Evolutionary conservation across 2,329 filamentous ascomycete genomes (phyloP).

Genomic region (Colletotrichum sp.): DNA sequence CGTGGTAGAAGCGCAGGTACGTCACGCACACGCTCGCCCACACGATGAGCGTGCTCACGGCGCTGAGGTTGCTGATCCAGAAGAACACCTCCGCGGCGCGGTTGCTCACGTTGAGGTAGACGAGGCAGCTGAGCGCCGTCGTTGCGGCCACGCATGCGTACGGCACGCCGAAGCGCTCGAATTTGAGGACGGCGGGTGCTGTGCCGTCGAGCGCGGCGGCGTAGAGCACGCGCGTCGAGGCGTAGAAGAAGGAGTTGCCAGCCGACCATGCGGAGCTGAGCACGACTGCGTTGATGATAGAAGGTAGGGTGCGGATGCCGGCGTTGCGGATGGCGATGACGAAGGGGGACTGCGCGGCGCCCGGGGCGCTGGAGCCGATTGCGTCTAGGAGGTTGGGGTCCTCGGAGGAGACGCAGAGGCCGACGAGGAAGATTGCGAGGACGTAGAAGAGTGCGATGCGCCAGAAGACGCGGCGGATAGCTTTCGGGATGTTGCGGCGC

Average conservation of each 20-base stretch:
- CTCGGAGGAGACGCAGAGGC: slow-evolving; percentile 50
- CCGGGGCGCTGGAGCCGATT: slow-evolving; percentile 6
- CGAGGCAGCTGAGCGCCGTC: slow-evolving; percentile 64
- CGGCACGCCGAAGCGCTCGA: slow-evolving; percentile 41
- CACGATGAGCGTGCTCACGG: slow-evolving; percentile 73
- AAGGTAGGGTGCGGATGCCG: slow-evolving; percentile 70
- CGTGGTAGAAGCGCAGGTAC: slow-evolving; percentile 73
- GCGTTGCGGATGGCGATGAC: slow-evolving; percentile 74
- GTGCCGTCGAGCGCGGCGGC: slow-evolving; percentile 65
- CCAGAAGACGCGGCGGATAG: slow-evolving; percentile 61
- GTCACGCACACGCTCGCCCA: slow-evolving; percentile 72
- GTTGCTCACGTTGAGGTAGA: slow-evolving; percentile 66
- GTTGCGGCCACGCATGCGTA: slow-evolving; percentile 37
- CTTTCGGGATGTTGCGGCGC: slow-evolving; percentile 51
- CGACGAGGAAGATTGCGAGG: slow-evolving; percentile 55
- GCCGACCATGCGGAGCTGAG: slow-evolving; percentile 75
- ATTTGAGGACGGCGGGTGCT: slow-evolving; percentile 62
- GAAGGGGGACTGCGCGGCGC: slow-evolving; percentile 9
- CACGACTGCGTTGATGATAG: slow-evolving; percentile 79
- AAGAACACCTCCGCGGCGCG: slow-evolving; percentile 46
- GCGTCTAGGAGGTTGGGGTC: slow-evolving; percentile 44
- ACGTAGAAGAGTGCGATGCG: slow-evolving; percentile 59
- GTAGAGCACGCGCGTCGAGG: slow-evolving; percentile 65
- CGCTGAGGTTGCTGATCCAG: slow-evolving; percentile 62
- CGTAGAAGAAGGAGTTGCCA: slow-evolving; percentile 68